phyloP scores from a whole-genome alignment of 495 filamentous ascomycete genomes.

The Penicillium coprophilum region DNA sequence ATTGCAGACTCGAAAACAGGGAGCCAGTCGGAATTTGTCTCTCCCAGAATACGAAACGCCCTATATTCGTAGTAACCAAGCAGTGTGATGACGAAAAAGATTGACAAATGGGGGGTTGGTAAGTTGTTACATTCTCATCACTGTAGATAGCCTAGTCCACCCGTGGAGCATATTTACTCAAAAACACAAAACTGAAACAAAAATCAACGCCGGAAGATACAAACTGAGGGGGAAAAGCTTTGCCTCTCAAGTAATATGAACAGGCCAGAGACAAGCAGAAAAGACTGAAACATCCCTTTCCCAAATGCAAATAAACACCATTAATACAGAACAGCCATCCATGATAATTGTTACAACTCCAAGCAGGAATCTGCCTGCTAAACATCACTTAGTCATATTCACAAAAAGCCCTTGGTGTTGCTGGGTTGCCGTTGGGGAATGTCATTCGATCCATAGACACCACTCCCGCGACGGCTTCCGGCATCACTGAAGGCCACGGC shows the following conservation, averaged over 20 bases:
- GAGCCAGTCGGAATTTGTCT: neutral
- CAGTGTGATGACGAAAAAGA: neutral
- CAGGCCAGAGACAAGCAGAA: constrained; percentile 17
- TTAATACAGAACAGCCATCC: constrained; percentile 10
- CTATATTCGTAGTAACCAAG: neutral
- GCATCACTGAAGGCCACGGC: constrained; percentile 40
- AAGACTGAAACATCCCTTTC: constrained; percentile 18
- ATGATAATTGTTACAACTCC: constrained; percentile 19
- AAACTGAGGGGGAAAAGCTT: constrained; percentile 11
- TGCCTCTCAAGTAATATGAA: constrained; percentile 23
- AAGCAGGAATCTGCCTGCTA: constrained; percentile 21
- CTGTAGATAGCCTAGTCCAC: constrained; percentile 19
- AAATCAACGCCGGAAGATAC: constrained; percentile 13
- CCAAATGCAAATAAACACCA: constrained; percentile 27
- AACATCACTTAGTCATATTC: constrained; percentile 24
- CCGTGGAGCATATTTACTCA: constrained; percentile 19
- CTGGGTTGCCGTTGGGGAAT: constrained; percentile 47
- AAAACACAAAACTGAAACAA: neutral
- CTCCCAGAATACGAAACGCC: neutral
- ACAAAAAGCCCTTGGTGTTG: constrained; percentile 53
- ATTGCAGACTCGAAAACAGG: no score
- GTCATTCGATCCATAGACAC: constrained; percentile 38
- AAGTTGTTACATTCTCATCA: constrained; percentile 8
- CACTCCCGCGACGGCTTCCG: constrained; percentile 44
- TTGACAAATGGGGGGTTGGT: neutral